Conservation (phyloP, 2,329 filamentous ascomycete genomes). For the Alternaria arborescens region DNA sequence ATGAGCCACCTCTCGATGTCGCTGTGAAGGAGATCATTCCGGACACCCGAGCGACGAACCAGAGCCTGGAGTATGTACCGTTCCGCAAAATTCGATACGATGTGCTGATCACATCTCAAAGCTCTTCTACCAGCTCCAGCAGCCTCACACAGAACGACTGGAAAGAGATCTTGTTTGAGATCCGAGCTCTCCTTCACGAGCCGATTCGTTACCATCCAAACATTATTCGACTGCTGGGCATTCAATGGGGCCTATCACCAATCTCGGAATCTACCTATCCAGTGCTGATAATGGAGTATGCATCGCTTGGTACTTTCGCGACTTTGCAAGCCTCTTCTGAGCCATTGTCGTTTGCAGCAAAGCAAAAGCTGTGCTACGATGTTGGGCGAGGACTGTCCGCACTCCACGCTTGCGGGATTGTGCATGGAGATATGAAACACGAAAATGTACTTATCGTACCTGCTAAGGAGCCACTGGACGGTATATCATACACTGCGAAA, state of each 20-base stretch:
- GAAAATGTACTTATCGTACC: slow-evolving; percentile 22
- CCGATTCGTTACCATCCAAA: neutral
- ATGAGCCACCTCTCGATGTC: neutral
- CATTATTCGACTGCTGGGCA: neutral
- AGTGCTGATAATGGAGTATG: slow-evolving; percentile 19
- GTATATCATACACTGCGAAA: neutral
- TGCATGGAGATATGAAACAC: slow-evolving; percentile 24
- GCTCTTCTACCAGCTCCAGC: neutral
- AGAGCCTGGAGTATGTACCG: no score
- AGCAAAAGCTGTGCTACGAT: slow-evolving; percentile 23
- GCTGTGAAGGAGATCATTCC: slow-evolving; percentile 1
- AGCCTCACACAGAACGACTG: neutral
- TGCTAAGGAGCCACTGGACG: neutral
- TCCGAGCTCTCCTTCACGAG: neutral
- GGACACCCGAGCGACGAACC: no score
- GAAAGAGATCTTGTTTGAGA: neutral
- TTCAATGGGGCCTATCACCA: slow-evolving; percentile 16
- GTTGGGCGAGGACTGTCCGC: slow-evolving; percentile 12
- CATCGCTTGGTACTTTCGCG: slow-evolving; percentile 14
- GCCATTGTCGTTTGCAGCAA: slow-evolving; percentile 5
- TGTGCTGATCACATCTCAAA: no score
- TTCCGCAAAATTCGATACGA: no score
- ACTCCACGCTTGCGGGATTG: slow-evolving; percentile 18
- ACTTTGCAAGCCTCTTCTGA: slow-evolving; percentile 10
- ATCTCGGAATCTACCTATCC: slow-evolving; percentile 11